Base-by-base conservation (phyloP, 2,329 filamentous ascomycete species). In the Colletotrichum incanum region DNA sequence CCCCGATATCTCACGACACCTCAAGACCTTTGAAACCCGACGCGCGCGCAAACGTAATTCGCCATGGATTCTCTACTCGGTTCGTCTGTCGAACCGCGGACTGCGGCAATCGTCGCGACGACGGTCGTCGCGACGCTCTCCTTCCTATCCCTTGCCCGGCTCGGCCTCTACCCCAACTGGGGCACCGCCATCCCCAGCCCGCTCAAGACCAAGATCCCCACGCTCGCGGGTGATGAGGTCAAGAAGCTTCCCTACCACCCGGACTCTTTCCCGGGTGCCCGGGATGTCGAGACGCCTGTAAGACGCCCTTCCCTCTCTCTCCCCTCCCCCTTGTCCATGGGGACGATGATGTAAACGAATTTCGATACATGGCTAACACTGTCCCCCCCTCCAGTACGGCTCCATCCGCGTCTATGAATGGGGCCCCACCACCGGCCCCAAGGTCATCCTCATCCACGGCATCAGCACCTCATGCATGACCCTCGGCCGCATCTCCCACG, bases 391-490 rank as follows among this genome's bases (percentile, higher is more conserved):
- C 50, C 58, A 89, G 78, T 95, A 94, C 79, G 94, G 94, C 61
- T 90, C 86, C 43, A 91, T 95, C 66, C 86, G 93, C 47, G 92
- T 94, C 28, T 96, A 96, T 79, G 94, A 97, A 84, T 97, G 93
- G 83, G 94, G 94, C 1, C 93, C 94, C 1, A 87, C 91, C 62
- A 82, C 89, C 65, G 94, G 94, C 9, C 87, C 89, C 56, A 95
- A 93, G 77, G 91, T 96, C 5, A 82, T 97, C 20, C 86, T 97
- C 43, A 86, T 97, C 11, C 94, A 97, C 79, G 94, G 94, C 55
- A 96, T 97, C 79, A 94, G 92, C 73, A 97, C 94, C 0, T 93
- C 94, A 0, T 94, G 93, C 80, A 89, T 95, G 76, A 91, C 93
- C 1, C 85, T 96, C 20, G 87, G 88, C 34, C 88, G 87, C 55